Evolutionary conservation across 1,139 yeast genomes (phyloP), one percentile per base, ranked within the genome.

Genomic region (Pichia cactophila): DNA sequence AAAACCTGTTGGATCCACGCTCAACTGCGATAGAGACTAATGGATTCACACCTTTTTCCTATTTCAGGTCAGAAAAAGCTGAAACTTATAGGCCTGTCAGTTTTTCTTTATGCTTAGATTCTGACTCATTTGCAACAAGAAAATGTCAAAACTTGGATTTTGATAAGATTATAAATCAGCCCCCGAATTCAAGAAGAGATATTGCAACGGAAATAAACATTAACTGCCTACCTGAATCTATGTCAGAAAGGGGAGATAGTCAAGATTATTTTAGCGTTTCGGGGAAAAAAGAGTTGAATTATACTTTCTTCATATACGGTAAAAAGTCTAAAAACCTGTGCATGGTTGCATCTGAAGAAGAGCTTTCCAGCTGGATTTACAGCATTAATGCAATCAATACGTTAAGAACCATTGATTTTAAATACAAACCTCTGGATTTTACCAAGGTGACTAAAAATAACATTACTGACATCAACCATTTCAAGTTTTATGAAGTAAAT

Each of bases 351-450:
- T 63, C 64, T 28, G 44, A 51, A 10, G 55, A 61, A 29, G 84
- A 78, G 43, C 66, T 74, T 63, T 60, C 65, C 17, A 74, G 75
- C 33, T 82, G 88, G 88, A 70, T 80, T 45, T 68, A 69, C 41
- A 65, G 75, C 14, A 77, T 82, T 56, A 81, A 82, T 55, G 71
- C 73, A 54, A 67, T 80, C 12, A 76, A 83, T 1, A 73, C 84
- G 0, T 64, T 78, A 45, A 74, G 73, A 42, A 70, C 56, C 2
- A 49, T 61, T 7, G 54, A 52, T n/a, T 3, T 60, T 48, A 4
- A 75, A 4, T 71, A 16, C 9, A 23, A 50, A 14, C 35, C 45
- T 6, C 31, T 41, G 5, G 47, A 45, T 29, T 38, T 16, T 16
- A 35, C 17, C 9, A 33, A 36, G 11, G 17, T 31, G n/a, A 14